Conservation (phyloP, 1,284 basidiomycete genomes). For the Polyporus tsugae region DNA sequence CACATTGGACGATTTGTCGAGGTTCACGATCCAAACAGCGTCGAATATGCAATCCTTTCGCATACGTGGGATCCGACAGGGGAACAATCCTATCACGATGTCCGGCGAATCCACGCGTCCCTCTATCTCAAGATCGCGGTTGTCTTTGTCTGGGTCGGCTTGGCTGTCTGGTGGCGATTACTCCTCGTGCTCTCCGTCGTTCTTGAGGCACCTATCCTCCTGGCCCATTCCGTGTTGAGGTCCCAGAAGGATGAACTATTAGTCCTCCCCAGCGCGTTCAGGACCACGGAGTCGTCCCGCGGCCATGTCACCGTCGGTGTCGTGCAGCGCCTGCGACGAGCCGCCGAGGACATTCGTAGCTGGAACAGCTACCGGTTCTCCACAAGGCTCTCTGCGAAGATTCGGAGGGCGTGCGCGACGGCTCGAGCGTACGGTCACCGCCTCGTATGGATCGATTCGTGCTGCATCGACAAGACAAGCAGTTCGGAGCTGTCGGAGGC, state of each 20-base stretch:
- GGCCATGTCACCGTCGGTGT: neutral
- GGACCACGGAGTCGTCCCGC: neutral
- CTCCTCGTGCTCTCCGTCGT: neutral
- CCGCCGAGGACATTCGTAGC: neutral
- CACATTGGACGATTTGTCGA: neutral
- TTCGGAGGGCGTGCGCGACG: neutral
- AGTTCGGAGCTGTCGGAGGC: slow-evolving; percentile 1
- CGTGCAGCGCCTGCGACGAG: neutral
- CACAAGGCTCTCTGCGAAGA: neutral
- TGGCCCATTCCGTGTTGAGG: neutral
- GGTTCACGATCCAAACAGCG: neutral
- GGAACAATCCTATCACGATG: neutral
- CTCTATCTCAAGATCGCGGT: neutral
- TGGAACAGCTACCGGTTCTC: slow-evolving; percentile 1
- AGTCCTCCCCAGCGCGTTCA: neutral
- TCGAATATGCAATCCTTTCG: slow-evolving; percentile 3
- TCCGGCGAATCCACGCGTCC: neutral
- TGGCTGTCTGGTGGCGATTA: neutral
- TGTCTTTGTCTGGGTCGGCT: neutral
- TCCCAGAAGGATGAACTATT: neutral
- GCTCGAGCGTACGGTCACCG: neutral
- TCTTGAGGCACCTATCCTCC: neutral
- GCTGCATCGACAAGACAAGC: neutral
- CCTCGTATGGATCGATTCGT: neutral
- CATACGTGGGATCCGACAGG: neutral